A percentile compares a stretch with the other conserved stretches of the same genome.
These are phyloP conservation scores for Nakazawaea ishiwadae DNA, from an alignment of 805 yeast genomes.

Conservation along the genomic window DNA sequence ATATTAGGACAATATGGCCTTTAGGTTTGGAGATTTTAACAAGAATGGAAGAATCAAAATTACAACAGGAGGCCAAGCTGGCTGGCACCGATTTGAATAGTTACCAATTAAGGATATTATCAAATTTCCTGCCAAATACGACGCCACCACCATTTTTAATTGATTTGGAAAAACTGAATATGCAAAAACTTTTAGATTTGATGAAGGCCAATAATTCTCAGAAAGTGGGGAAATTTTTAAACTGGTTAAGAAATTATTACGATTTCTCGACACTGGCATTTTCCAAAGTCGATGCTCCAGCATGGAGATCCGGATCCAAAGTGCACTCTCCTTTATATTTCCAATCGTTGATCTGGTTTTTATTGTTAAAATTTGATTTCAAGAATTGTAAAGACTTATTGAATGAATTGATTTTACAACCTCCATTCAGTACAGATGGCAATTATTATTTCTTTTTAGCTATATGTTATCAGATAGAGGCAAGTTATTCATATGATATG, in stretches of 20 bases:
- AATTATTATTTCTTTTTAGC: slow-evolving; percentile 31
- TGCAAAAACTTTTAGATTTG: not conserved
- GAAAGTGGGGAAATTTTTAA: slow-evolving; percentile 29
- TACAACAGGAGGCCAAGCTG: not conserved
- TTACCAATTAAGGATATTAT: slow-evolving; percentile 8
- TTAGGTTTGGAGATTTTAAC: slow-evolving; percentile 52
- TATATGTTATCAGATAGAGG: slow-evolving; percentile 19
- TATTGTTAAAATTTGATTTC: slow-evolving; percentile 31
- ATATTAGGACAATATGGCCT: slow-evolving; percentile 59
- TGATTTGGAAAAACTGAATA: not conserved
- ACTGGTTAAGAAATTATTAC: slow-evolving; percentile 29
- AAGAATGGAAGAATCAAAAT: slow-evolving; percentile 17
- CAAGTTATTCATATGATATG: slow-evolving; percentile 13
- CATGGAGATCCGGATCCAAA: slow-evolving; percentile 35
- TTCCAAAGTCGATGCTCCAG: slow-evolving; percentile 10
- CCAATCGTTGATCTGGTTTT: slow-evolving; percentile 37
- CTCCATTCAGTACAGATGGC: slow-evolving; percentile 40
- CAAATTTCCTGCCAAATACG: not conserved
- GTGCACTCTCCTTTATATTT: slow-evolving; percentile 37
- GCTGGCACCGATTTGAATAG: not conserved
- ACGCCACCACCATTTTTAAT: not conserved
- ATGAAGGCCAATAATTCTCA: slow-evolving; percentile 2
- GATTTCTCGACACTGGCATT: slow-evolving; percentile 15
- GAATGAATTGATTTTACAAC: slow-evolving; percentile 33
- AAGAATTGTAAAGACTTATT: slow-evolving; percentile 28